A percentile compares a stretch with the other conserved stretches of the same genome.
Conservation (phyloP, 257 asterid species). For the Capsicum chinense region DNA sequence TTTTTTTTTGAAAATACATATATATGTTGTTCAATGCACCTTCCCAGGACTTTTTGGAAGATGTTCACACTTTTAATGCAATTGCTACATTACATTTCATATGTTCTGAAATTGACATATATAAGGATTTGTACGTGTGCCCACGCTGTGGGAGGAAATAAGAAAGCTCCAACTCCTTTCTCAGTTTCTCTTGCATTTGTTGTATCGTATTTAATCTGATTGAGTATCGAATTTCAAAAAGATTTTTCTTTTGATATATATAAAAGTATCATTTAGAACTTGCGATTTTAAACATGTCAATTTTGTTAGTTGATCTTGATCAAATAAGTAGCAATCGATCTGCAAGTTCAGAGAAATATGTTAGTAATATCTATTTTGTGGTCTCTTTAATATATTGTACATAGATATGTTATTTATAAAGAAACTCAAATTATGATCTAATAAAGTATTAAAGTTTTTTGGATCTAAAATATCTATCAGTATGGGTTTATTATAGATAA, state of each 20-base stretch:
- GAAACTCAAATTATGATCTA: too few relatives aligned
- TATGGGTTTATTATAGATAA: too few relatives aligned
- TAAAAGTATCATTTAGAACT: neutral
- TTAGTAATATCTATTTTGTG: too few relatives aligned
- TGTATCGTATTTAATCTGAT: neutral
- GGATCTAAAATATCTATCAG: too few relatives aligned
- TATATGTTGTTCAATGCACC: neutral
- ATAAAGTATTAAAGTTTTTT: too few relatives aligned
- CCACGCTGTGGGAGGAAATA: neutral
- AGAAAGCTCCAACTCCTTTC: neutral
- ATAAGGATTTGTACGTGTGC: too few relatives aligned
- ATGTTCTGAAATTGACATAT: too few relatives aligned
- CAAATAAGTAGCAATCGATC: neutral
- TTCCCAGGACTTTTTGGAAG: neutral
- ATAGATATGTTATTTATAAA: too few relatives aligned
- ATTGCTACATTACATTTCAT: neutral
- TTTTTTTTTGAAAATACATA: neutral
- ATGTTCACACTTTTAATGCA: constrained; percentile 1
- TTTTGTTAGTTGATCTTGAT: neutral
- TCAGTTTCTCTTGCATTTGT: neutral
- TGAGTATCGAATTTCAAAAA: too few relatives aligned
- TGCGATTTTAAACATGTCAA: neutral
- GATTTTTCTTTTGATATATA: too few relatives aligned
- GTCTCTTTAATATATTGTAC: too few relatives aligned
- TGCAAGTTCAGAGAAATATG: too few relatives aligned